Evolutionary conservation across 1,139 yeast species (phyloP).

Genomic region (Suhomyces yuchorum): DNA sequence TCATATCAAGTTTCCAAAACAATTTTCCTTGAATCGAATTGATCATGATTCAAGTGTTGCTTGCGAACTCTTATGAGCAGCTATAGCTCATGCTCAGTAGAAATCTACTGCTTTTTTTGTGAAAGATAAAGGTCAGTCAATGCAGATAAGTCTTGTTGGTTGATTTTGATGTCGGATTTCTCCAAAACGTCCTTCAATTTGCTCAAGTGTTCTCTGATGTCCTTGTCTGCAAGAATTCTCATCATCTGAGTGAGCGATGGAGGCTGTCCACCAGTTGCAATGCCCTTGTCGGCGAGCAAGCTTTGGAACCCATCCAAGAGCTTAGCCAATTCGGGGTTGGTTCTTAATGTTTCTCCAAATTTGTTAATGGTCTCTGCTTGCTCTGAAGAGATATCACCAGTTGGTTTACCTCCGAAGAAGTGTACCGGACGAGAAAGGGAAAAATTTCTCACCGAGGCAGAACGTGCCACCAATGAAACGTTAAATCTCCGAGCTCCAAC

Average conservation of each 20-base stretch:
- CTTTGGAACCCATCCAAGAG: constrained; percentile 35
- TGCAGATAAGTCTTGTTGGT: constrained; percentile 38
- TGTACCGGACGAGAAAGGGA: constrained; percentile 5
- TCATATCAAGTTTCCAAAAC: too few species aligned
- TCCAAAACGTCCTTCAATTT: constrained; percentile 38
- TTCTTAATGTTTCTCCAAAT: constrained; percentile 18
- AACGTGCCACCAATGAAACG: background rate
- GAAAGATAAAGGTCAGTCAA: constrained; percentile 24
- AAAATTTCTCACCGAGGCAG: constrained; percentile 4
- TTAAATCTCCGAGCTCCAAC: background rate
- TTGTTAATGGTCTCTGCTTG: constrained; percentile 18
- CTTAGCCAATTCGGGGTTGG: constrained; percentile 31
- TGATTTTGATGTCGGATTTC: constrained; percentile 33
- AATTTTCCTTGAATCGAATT: background rate
- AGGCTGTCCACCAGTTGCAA: constrained; percentile 31
- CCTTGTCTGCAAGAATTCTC: constrained; percentile 41
- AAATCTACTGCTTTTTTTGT: constrained; percentile 11
- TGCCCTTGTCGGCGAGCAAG: constrained; percentile 37
- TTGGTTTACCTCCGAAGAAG: constrained; percentile 13
- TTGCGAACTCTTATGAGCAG: background rate
- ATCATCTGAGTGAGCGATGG: constrained; percentile 43
- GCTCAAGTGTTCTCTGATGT: constrained; percentile 34
- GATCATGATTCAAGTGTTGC: background rate
- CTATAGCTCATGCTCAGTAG: background rate
- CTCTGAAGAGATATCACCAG: constrained; percentile 11